These are phyloP conservation scores for Spizellomyces punctatus DNA, from an alignment of 192 early-diverging fungal species.

Conservation along the genomic window DNA sequence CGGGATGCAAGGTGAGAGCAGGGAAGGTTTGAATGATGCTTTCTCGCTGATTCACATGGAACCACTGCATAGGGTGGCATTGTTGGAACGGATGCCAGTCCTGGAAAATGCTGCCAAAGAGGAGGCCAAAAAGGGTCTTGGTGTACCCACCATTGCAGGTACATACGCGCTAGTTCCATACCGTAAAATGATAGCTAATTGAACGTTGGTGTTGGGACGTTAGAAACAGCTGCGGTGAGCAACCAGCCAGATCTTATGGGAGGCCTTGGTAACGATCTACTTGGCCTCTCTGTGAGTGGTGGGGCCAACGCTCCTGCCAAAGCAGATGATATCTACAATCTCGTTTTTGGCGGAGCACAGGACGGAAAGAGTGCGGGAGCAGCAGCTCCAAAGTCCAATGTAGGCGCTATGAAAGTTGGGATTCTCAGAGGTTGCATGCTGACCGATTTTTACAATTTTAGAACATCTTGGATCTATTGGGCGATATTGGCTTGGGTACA, in stretches of 20 bases:
- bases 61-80: slow-evolving; percentile 27
- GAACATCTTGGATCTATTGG: slow-evolving; percentile 64
- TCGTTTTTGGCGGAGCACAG: slow-evolving; percentile 41
- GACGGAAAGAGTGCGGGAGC: slow-evolving; percentile 10
- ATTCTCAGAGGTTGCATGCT: no score
- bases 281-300: slow-evolving; percentile 16
- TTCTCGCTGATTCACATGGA: background rate
- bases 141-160: slow-evolving; percentile 28
- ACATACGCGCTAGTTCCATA: background rate
- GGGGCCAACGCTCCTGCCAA: background rate
- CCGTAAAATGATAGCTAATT: no score
- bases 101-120: slow-evolving; percentile 61
- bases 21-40: background rate
- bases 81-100: slow-evolving; percentile 91
- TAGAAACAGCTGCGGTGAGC: slow-evolving; percentile 18
- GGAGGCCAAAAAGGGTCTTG: slow-evolving; percentile 50
- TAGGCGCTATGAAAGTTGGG: slow-evolving; percentile 12
- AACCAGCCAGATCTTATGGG: slow-evolving; percentile 17
- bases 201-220: slow-evolving; percentile 17
- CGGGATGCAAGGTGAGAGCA: slow-evolving; percentile 62
- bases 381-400: slow-evolving; percentile 33
- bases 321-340: slow-evolving; percentile 41
- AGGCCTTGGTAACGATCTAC: slow-evolving; percentile 35
- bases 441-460: slow-evolving; percentile 5
- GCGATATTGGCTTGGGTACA: slow-evolving; percentile 49